phyloP scores from a whole-genome alignment of 2,329 filamentous ascomycete species.

The Plenodomus lindquistii region DNA sequence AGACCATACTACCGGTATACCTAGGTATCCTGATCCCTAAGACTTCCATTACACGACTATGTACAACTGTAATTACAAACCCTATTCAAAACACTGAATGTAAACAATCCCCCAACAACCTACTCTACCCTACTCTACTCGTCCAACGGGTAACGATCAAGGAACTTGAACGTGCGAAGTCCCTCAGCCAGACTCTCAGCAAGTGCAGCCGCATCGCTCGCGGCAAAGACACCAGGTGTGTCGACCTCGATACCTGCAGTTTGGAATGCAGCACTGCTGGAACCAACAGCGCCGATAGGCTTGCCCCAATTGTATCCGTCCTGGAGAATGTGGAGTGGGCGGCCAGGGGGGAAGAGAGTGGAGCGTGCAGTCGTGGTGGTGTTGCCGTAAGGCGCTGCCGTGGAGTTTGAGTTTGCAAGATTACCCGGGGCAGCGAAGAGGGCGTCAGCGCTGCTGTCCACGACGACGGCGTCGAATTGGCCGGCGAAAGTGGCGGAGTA shows the following conservation, averaged over 20 bases:
- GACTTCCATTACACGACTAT: too few relatives aligned
- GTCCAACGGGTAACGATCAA: slow-evolving; percentile 66
- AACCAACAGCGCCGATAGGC: slow-evolving; percentile 65
- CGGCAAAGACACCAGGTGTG: slow-evolving; percentile 43
- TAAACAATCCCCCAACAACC: too few relatives aligned
- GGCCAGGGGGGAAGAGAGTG: slow-evolving; percentile 65
- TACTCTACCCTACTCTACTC: slow-evolving; percentile 4
- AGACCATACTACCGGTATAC: too few relatives aligned
- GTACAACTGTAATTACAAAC: too few relatives aligned
- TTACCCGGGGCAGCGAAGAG: slow-evolving; percentile 55
- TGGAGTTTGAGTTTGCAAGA: slow-evolving; percentile 31
- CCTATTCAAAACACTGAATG: too few relatives aligned
- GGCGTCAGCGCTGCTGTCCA: slow-evolving; percentile 58
- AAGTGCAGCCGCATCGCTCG: slow-evolving; percentile 16
- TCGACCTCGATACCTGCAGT: slow-evolving; percentile 51
- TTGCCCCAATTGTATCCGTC: slow-evolving; percentile 72
- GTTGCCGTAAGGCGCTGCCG: slow-evolving; percentile 25
- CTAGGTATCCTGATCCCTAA: too few relatives aligned
- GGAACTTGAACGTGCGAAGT: slow-evolving; percentile 67
- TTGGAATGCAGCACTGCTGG: slow-evolving; percentile 45
- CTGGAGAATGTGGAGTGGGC: slow-evolving; percentile 65
- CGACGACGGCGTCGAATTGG: slow-evolving; percentile 65
- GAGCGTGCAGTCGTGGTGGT: slow-evolving; percentile 38
- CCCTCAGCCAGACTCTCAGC: slow-evolving; percentile 50
- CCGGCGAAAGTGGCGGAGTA: slow-evolving; percentile 68